Percentiles rank a stretch among this genome's conserved stretches.
Evolutionary conservation across 768 basidiomycete genomes (phyloP).

Genomic region (Dendrothele bispora): DNA sequence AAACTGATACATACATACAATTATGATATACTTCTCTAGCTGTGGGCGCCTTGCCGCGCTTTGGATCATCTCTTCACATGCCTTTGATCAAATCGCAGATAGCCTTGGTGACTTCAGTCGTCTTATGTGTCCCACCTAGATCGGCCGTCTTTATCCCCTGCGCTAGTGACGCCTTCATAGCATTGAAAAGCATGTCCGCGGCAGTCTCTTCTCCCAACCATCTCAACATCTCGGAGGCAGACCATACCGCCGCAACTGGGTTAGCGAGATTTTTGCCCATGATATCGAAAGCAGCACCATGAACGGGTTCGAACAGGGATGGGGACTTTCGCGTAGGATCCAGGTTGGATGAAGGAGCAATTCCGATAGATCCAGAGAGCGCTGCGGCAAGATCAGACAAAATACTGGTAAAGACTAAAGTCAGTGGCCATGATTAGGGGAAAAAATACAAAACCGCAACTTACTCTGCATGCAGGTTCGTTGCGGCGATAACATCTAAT

Average conservation of each 20-base stretch:
- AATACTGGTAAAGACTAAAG: too few relatives aligned
- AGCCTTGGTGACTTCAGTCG: conserved; percentile 3
- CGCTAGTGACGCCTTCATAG: conserved; percentile 33
- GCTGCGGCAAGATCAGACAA: conserved; percentile 57
- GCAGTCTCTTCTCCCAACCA: conserved; percentile 42
- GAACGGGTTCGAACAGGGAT: conserved; percentile 51
- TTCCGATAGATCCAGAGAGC: conserved; percentile 55
- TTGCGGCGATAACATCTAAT: conserved; percentile 56
- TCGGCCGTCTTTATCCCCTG: conserved; percentile 10
- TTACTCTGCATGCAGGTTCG: conserved; percentile 57
- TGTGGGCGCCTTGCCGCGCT: too few relatives aligned
- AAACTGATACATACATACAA: too few relatives aligned
- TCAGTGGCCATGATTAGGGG: too few relatives aligned
- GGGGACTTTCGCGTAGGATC: conserved; percentile 29
- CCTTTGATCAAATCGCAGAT: too few relatives aligned
- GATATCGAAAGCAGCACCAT: conserved; percentile 60
- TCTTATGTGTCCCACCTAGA: conserved; percentile 11
- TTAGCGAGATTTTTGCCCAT: conserved; percentile 54
- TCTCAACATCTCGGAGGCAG: conserved; percentile 51
- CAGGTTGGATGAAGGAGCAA: conserved; percentile 54
- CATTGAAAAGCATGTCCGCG: conserved; percentile 37
- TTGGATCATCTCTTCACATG: too few relatives aligned
- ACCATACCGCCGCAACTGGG: conserved; percentile 57
- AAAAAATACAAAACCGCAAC: too few relatives aligned
- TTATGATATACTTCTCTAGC: too few relatives aligned